Percentiles rank a stretch among this genome's conserved stretches.
phyloP scores from a whole-genome alignment of 1,139 yeast genomes.

The Candida sojae region DNA sequence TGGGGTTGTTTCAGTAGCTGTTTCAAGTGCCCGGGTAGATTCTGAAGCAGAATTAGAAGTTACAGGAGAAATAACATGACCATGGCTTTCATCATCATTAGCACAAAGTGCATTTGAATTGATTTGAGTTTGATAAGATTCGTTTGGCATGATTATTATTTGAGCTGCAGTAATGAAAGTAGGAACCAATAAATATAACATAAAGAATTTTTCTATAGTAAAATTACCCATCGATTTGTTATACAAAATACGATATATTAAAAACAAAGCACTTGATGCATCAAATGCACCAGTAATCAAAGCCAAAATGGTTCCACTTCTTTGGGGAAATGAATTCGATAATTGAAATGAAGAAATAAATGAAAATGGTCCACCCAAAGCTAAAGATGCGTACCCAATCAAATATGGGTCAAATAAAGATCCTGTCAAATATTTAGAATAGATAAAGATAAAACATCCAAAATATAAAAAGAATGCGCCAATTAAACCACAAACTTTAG shows the following conservation, averaged over 20 bases:
- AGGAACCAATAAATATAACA: conserved; percentile 40
- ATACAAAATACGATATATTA: conserved; percentile 37
- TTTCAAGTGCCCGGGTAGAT: conserved; percentile 18
- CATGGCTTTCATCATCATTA: conserved; percentile 20
- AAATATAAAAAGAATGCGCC: conserved; percentile 41
- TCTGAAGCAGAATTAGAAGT: conserved; percentile 4
- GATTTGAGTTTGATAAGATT: conserved; percentile 38
- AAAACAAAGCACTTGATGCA: conserved; percentile 48
- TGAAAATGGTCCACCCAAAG: conserved; percentile 50
- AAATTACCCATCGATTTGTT: conserved; percentile 27
- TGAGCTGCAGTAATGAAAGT: conserved; percentile 40
- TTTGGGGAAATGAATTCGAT: conserved; percentile 45
- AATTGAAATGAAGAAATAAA: conserved; percentile 48
- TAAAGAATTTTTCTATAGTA: conserved; percentile 35
- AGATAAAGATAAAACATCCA: conserved; percentile 41
- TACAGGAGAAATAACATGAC: conserved; percentile 7
- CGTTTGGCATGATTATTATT: conserved; percentile 41
- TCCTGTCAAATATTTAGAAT: conserved; percentile 21
- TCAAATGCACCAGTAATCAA: conserved; percentile 50
- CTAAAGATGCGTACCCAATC: conserved; percentile 41
- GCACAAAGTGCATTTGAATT: conserved; percentile 29
- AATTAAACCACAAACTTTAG: conserved; percentile 43
- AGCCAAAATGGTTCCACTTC: conserved; percentile 44
- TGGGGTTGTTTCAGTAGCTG: conserved; percentile 1
- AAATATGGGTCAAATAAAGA: conserved; percentile 39